Evolutionary conservation across 2,329 filamentous ascomycete species (phyloP).

Genomic region (Tothia fuscella): DNA sequence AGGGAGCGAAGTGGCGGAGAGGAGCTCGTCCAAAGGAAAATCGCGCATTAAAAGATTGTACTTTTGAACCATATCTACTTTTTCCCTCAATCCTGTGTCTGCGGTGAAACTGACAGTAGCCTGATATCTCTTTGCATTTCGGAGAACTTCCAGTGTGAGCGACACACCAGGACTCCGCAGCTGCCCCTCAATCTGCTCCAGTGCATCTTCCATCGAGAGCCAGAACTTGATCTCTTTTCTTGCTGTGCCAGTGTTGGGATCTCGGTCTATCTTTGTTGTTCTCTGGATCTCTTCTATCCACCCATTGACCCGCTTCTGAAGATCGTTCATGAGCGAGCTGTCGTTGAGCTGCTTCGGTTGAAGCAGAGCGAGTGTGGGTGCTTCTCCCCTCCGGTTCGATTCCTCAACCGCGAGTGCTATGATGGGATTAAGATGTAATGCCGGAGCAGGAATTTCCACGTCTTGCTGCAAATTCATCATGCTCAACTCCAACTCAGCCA

Average conservation of each 20-base stretch:
- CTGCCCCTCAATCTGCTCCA: slow-evolving; percentile 85
- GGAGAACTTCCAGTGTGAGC: slow-evolving; percentile 86
- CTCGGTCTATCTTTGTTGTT: slow-evolving; percentile 78
- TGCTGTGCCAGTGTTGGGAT: slow-evolving; percentile 65
- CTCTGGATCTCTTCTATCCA: slow-evolving; percentile 99
- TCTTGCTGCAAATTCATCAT: slow-evolving; percentile 91
- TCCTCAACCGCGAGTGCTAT: slow-evolving; percentile 78
- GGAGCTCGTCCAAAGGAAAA: slow-evolving; percentile 87
- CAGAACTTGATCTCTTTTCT: slow-evolving; percentile 99
- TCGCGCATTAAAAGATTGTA: slow-evolving; percentile 99
- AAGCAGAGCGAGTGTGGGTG: slow-evolving; percentile 62
- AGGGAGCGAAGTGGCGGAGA: slow-evolving; percentile 77
- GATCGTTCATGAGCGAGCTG: slow-evolving; percentile 81
- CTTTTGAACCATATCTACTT: slow-evolving; percentile 90
- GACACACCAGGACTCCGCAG: slow-evolving; percentile 78
- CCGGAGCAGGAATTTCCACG: slow-evolving; percentile 89
- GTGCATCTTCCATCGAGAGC: slow-evolving; percentile 88
- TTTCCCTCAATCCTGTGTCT: slow-evolving; percentile 91
- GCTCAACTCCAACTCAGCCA: slow-evolving; percentile 86
- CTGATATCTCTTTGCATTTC: slow-evolving; percentile 95
- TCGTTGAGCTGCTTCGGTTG: slow-evolving; percentile 67
- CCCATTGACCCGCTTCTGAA: slow-evolving; percentile 86
- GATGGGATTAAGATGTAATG: slow-evolving; percentile 74
- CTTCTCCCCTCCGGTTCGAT: slow-evolving; percentile 53
- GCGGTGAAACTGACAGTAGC: slow-evolving; percentile 93